Percentiles rank a stretch among this genome's conserved stretches.
These are phyloP conservation scores for Acmispon strigosus DNA, from an alignment of 306 rosid species.

Conservation along the genomic window DNA sequence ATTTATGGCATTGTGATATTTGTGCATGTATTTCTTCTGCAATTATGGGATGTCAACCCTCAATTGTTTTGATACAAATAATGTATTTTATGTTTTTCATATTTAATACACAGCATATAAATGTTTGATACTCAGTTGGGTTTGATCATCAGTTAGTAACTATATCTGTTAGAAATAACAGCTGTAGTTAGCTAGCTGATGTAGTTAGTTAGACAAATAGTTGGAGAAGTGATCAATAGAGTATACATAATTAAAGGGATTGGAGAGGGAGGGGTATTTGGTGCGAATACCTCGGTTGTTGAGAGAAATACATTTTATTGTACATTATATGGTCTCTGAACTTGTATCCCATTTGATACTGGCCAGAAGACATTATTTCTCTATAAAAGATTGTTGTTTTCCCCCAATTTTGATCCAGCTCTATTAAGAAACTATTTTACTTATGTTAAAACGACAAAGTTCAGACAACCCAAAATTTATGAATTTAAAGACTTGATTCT, in stretches of 20 bases:
- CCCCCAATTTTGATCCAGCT: neutral
- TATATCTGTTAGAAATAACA: neutral
- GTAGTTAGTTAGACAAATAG: neutral
- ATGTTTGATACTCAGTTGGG: neutral
- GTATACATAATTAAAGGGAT: neutral
- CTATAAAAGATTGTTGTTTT: neutral
- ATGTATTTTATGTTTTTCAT: neutral
- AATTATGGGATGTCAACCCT: neutral
- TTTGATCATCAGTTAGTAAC: neutral
- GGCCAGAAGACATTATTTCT: neutral
- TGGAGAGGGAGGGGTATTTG: neutral
- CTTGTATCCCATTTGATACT: constrained; percentile 1
- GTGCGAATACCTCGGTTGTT: neutral
- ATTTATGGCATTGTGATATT: neutral
- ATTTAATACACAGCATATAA: neutral
- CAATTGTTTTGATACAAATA: neutral
- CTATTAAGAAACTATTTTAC: neutral
- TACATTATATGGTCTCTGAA: neutral
- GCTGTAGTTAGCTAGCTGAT: neutral
- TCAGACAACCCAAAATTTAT: neutral
- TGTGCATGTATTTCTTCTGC: neutral
- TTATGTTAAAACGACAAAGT: constrained; percentile 1
- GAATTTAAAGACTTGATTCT: neutral
- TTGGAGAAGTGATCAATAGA: neutral
- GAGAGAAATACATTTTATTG: neutral